These are phyloP conservation scores for Zarea fungicola DNA, from an alignment of 2,329 filamentous ascomycete genomes.

Conservation along the genomic window DNA sequence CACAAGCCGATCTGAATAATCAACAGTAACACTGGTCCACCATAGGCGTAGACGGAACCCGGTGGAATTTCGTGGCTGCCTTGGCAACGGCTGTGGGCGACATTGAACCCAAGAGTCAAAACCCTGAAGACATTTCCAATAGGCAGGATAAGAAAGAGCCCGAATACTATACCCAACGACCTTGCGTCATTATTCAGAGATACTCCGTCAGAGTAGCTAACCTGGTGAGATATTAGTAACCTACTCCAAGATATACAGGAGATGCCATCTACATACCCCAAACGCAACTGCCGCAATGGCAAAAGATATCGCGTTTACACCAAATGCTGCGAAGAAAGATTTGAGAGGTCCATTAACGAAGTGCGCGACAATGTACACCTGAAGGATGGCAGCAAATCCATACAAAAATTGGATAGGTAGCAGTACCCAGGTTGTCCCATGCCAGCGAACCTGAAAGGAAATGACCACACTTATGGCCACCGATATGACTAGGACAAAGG, in stretches of 20 bases:
- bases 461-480: too few relatives aligned
- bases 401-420: too few relatives aligned
- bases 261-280: too few relatives aligned
- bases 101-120: slow-evolving; percentile 68
- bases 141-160: slow-evolving; percentile 19
- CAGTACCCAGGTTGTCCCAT: slow-evolving; percentile 32
- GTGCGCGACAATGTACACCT: too few relatives aligned
- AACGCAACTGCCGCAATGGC: too few relatives aligned
- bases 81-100: slow-evolving; percentile 67
- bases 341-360: too few relatives aligned
- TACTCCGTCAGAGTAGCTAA: slow-evolving; percentile 6
- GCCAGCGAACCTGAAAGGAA: too few relatives aligned
- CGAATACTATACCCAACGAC: slow-evolving; percentile 15
- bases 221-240: neutral
- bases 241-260: too few relatives aligned
- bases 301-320: too few relatives aligned
- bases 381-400: too few relatives aligned
- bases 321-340: too few relatives aligned
- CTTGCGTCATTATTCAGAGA: slow-evolving; percentile 14
- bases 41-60: slow-evolving; percentile 62
- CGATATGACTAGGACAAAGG: slow-evolving; percentile 62
- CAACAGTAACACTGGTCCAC: slow-evolving; percentile 74
- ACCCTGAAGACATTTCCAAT: slow-evolving; percentile 56
- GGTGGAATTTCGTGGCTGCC: slow-evolving; percentile 58
- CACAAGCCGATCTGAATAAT: slow-evolving; percentile 68